Evolutionary conservation across 225 moss, liverwort and hornwort genomes (phyloP).

Genomic region (Climacium dendroides): DNA sequence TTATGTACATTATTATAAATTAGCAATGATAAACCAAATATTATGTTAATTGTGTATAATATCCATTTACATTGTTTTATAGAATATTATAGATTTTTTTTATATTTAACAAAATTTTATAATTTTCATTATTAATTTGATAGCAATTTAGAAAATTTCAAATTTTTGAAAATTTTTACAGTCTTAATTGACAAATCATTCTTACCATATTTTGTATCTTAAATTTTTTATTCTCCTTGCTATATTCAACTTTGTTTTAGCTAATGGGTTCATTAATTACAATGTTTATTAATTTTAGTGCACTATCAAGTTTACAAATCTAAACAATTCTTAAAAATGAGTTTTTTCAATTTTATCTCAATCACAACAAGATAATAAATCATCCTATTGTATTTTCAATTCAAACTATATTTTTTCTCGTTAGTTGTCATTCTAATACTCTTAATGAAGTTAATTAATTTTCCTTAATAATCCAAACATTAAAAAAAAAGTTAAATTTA

Average conservation of each 20-base stretch:
- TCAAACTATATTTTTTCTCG: background rate
- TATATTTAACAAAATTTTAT: background rate
- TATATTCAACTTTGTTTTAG: background rate
- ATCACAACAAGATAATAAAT: background rate
- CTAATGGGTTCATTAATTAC: background rate
- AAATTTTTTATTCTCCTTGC: background rate
- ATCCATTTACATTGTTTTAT: rapidly evolving
- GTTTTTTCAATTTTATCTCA: background rate
- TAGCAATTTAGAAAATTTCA: background rate
- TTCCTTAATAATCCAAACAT: background rate
- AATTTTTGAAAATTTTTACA: background rate
- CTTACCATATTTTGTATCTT: too few relatives aligned
- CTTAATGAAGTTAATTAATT: background rate
- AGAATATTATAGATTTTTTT: background rate
- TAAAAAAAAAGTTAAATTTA: background rate
- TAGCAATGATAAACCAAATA: rapidly evolving
- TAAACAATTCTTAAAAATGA: too few relatives aligned
- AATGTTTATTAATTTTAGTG: background rate
- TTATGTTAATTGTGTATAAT: rapidly evolving
- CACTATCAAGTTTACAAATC: too few relatives aligned
- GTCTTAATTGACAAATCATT: background rate
- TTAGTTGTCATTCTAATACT: background rate
- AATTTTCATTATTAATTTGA: too few relatives aligned
- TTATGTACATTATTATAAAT: background rate
- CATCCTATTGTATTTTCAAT: background rate